Evolutionary conservation across 768 basidiomycete species (phyloP).

Genomic region (Serendipita sp.): DNA sequence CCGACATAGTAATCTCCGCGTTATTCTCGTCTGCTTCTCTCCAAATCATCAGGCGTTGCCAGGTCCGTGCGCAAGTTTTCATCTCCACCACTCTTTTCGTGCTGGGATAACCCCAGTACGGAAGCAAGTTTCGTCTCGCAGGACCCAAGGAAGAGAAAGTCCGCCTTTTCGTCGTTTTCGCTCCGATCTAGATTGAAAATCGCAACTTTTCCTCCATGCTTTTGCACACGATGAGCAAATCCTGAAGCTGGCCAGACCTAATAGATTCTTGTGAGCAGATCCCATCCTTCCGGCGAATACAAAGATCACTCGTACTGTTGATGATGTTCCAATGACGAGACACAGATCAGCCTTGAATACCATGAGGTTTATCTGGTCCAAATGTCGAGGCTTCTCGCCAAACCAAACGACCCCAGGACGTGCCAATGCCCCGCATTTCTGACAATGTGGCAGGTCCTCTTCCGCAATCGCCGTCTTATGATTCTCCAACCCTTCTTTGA

Average conservation of each 20-base stretch:
- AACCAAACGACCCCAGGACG: conserved; percentile 15
- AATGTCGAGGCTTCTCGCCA: conserved; percentile 12
- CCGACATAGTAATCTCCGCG: too few species aligned
- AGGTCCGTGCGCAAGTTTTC: too few species aligned
- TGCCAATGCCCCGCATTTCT: conserved; percentile 7
- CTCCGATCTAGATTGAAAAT: conserved; percentile 27
- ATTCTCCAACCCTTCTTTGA: too few species aligned
- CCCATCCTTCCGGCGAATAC: background rate
- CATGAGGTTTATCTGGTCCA: conserved; percentile 10
- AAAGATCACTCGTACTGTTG: conserved; percentile 8
- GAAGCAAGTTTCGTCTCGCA: conserved; percentile 31
- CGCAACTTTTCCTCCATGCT: conserved; percentile 25
- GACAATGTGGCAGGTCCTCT: background rate
- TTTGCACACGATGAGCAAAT: conserved; percentile 23
- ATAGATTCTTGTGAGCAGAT: background rate
- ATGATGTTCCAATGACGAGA: conserved; percentile 14
- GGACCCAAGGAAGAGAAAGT: conserved; percentile 36
- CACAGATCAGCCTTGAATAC: conserved; percentile 11
- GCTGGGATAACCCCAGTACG: background rate
- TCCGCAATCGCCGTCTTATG: too few species aligned
- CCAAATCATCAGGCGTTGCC: too few species aligned
- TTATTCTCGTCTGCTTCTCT: too few species aligned
- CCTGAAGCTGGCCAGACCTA: conserved; percentile 33
- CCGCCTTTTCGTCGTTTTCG: conserved; percentile 26
- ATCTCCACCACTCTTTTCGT: too few species aligned